These are phyloP conservation scores for Ceratobasidium sp. DNA, from an alignment of 1,284 basidiomycete species.

Conservation along the genomic window DNA sequence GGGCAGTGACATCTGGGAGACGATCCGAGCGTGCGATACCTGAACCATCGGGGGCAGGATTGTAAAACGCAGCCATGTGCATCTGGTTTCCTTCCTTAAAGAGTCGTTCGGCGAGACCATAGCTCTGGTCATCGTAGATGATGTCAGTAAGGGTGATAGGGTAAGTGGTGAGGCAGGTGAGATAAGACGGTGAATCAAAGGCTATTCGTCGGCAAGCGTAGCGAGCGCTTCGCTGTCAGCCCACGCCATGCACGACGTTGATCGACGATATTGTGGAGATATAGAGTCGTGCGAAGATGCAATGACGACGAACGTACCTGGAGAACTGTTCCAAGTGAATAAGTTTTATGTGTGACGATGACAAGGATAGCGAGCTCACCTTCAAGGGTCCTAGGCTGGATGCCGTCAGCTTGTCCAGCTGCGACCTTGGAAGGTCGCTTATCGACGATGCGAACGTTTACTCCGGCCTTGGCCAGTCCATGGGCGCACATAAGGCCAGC, in stretches of 20 bases:
- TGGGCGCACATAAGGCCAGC: conserved; percentile 75
- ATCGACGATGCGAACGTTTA: conserved; percentile 76
- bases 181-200: conserved; percentile 38
- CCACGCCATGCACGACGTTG: conserved; percentile 30
- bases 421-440: conserved; percentile 67
- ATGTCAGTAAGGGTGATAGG: conserved; percentile 10
- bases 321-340: not conserved
- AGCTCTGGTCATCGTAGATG: conserved; percentile 66
- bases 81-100: conserved; percentile 76
- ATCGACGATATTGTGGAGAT: conserved; percentile 27
- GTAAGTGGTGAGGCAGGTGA: too few species aligned
- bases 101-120: conserved; percentile 76
- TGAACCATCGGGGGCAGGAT: conserved; percentile 68
- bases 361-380: conserved; percentile 66
- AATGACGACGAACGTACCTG: conserved; percentile 20
- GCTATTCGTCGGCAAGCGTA: conserved; percentile 30
- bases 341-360: conserved; percentile 57
- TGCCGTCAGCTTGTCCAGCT: conserved; percentile 83
- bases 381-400: conserved; percentile 83
- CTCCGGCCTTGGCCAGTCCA: conserved; percentile 71
- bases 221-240: conserved; percentile 44
- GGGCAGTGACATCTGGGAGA: conserved; percentile 69
- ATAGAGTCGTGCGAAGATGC: not conserved
- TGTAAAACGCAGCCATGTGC: conserved; percentile 79
- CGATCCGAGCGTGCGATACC: conserved; percentile 77